Evolutionary conservation across 345 rosid genomes (phyloP).

Genomic region (Xanthoceras sorbifolium): DNA sequence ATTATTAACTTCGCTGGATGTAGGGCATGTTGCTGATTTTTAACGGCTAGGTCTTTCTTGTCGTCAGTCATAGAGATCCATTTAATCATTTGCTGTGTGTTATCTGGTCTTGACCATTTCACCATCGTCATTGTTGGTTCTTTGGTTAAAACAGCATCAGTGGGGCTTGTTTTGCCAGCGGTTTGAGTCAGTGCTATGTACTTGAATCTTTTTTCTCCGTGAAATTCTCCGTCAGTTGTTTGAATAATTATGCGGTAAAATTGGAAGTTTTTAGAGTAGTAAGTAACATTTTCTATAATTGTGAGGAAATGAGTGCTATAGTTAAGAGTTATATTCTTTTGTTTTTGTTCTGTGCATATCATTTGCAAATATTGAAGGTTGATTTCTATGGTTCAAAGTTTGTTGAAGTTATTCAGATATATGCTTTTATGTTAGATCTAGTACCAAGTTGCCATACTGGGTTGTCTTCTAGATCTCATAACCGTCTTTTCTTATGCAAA

Average conservation of each 20-base stretch:
- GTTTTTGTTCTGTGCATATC: neutral
- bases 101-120: too few species aligned
- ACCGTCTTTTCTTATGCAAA: neutral
- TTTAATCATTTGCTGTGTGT: too few species aligned
- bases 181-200: neutral
- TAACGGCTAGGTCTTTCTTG: too few species aligned
- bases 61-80: neutral
- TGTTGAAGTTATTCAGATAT: neutral
- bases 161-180: neutral
- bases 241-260: neutral
- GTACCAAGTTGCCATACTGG: too few species aligned
- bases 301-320: neutral
- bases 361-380: neutral
- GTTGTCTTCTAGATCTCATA: neutral
- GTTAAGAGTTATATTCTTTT: neutral
- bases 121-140: neutral
- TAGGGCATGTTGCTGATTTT: neutral
- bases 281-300: neutral
- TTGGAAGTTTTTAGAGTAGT: neutral
- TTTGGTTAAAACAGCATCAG: neutral
- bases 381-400: too few species aligned
- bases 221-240: neutral
- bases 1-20: neutral
- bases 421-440: neutral
- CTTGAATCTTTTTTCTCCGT: neutral